These are phyloP conservation scores for Thraustochytrium sp. DNA, from an alignment of 352 stramenopile species.

Conservation along the genomic window DNA sequence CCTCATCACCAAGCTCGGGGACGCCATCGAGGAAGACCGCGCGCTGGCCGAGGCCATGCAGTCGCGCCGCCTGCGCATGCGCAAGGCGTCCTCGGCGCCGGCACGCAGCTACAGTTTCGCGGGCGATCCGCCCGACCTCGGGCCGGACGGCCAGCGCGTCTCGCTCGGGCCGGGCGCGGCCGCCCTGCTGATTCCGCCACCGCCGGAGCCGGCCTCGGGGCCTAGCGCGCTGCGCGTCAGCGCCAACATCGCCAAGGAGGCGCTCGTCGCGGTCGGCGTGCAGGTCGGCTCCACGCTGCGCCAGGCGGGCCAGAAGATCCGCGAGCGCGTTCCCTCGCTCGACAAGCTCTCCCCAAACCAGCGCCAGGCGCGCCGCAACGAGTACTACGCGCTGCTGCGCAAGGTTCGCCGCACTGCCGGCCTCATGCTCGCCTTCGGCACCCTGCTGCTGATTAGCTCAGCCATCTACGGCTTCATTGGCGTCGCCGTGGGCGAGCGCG, in stretches of 20 bases:
- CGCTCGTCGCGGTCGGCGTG: background rate
- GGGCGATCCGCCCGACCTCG: too few relatives aligned
- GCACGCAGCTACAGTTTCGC: too few relatives aligned
- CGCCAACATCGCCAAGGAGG: too few relatives aligned
- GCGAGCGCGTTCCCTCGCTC: background rate
- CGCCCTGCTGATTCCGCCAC: too few relatives aligned
- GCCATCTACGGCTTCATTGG: background rate
- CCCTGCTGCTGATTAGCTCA: background rate
- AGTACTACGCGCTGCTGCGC: background rate
- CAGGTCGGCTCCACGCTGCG: background rate
- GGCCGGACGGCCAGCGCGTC: too few relatives aligned
- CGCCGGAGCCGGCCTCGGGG: too few relatives aligned
- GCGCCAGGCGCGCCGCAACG: background rate
- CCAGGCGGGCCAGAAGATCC: background rate
- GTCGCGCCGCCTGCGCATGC: background rate
- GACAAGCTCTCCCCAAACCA: background rate
- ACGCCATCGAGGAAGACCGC: too few relatives aligned
- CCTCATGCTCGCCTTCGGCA: background rate
- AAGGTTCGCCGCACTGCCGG: background rate
- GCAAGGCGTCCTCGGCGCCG: too few relatives aligned
- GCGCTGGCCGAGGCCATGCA: too few relatives aligned
- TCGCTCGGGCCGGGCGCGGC: too few relatives aligned
- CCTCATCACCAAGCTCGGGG: background rate
- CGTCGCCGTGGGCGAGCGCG: background rate
- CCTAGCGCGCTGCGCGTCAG: too few relatives aligned